Conservation (phyloP, 805 yeast species). For the Danielozyma ontarioensis region DNA sequence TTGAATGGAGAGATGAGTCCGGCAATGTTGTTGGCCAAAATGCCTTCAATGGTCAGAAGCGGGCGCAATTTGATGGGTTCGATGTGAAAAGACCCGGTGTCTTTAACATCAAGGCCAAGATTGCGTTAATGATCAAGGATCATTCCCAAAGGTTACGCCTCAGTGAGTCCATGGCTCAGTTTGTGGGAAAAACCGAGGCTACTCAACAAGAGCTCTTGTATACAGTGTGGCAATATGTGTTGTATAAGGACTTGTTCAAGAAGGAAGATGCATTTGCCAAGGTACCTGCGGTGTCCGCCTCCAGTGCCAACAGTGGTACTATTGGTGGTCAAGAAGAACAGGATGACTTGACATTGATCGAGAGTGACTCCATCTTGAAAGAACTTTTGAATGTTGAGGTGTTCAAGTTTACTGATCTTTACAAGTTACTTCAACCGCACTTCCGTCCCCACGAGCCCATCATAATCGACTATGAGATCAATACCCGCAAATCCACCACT, state of each 20-base stretch:
- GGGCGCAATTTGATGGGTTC: constrained; percentile 68
- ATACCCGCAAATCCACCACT: constrained; percentile 72
- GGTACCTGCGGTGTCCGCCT: constrained; percentile 36
- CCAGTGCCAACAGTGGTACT: constrained; percentile 12
- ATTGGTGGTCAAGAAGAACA: constrained; percentile 18
- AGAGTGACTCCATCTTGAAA: constrained; percentile 41
- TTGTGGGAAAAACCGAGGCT: constrained; percentile 72
- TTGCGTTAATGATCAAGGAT: constrained; percentile 72
- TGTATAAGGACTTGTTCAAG: constrained; percentile 54
- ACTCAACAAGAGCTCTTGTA: constrained; percentile 84
- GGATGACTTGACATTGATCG: constrained; percentile 29
- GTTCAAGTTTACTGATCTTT: constrained; percentile 65
- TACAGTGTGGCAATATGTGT: constrained; percentile 73
- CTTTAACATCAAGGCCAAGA: constrained; percentile 50
- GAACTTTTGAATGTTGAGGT: constrained; percentile 45
- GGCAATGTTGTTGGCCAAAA: constrained; percentile 4
- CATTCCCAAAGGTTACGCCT: constrained; percentile 63
- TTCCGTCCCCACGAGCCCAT: constrained; percentile 84
- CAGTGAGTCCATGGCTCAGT: constrained; percentile 56
- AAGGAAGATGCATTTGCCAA: constrained; percentile 22
- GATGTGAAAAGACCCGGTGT: constrained; percentile 79
- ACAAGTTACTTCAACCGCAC: constrained; percentile 60
- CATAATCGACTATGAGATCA: constrained; percentile 64
- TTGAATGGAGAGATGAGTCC: constrained; percentile 86
- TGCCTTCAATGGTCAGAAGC: constrained; percentile 10